Percentiles rank a stretch among this genome's conserved stretches.
These are phyloP conservation scores for Plectosphaerella cucumerina DNA, from an alignment of 2,329 filamentous ascomycete genomes.

Conservation along the genomic window DNA sequence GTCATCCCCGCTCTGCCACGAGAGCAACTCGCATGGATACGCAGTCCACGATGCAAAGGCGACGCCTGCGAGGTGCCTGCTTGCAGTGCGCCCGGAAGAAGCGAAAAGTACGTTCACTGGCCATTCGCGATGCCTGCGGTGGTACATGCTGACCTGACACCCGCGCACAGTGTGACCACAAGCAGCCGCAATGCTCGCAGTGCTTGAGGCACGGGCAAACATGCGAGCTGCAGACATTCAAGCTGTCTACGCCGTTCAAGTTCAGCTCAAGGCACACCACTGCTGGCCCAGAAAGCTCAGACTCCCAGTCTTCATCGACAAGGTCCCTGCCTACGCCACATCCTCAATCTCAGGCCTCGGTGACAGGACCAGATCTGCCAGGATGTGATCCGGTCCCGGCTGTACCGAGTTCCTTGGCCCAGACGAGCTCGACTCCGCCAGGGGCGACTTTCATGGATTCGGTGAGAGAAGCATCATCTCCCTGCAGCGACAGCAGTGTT, in stretches of 20 bases:
- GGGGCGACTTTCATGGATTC: too few species aligned
- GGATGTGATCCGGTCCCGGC: background rate
- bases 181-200: slow-evolving; percentile 9
- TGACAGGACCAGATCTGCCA: too few species aligned
- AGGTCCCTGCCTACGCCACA: too few species aligned
- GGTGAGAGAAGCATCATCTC: too few species aligned
- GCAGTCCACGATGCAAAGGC: background rate
- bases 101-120: slow-evolving; percentile 6
- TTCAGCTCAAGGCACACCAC: background rate
- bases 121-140: background rate
- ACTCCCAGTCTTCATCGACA: too few species aligned
- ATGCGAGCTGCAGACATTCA: slow-evolving; percentile 12
- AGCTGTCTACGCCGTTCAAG: slow-evolving; percentile 5
- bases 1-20: background rate
- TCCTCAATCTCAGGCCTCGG: background rate
- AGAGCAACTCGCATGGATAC: background rate
- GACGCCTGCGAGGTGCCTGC: slow-evolving; percentile 9
- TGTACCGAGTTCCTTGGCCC: background rate
- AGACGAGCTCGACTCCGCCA: background rate
- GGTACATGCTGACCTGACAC: background rate
- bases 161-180: slow-evolving; percentile 10
- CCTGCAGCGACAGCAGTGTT: background rate
- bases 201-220: slow-evolving; percentile 9
- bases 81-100: slow-evolving; percentile 10
- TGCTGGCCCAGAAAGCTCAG: background rate